These are phyloP conservation scores for Saccharomycopsis crataegensis DNA, from an alignment of 1,139 yeast species.

Conservation along the genomic window DNA sequence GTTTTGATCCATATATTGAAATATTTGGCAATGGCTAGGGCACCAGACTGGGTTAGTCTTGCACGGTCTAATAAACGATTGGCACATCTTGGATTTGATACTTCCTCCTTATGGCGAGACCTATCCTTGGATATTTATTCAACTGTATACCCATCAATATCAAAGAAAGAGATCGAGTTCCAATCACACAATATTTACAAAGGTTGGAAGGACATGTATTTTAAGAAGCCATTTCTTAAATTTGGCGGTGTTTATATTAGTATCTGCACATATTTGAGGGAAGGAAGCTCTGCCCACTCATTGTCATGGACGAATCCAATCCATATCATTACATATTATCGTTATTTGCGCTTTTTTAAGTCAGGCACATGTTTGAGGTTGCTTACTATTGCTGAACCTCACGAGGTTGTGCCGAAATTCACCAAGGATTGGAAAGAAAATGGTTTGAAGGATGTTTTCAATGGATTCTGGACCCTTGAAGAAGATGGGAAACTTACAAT, in stretches of 20 bases:
- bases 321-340: constrained; percentile 77
- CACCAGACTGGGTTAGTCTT: constrained; percentile 63
- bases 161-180: constrained; percentile 11
- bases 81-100: constrained; percentile 14
- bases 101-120: constrained; percentile 13
- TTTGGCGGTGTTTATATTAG: constrained; percentile 81
- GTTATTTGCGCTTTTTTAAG: constrained; percentile 74
- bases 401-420: constrained; percentile 49
- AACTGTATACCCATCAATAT: constrained; percentile 3
- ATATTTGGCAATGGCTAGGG: constrained; percentile 40
- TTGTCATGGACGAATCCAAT: constrained; percentile 59
- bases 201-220: constrained; percentile 28
- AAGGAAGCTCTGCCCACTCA: constrained; percentile 44
- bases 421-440: constrained; percentile 26
- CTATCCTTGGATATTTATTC: constrained; percentile 4
- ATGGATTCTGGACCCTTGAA: constrained; percentile 44
- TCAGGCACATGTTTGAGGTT: constrained; percentile 70
- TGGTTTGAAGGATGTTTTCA: constrained; percentile 14
- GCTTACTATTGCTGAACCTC: constrained; percentile 61
- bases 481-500: constrained; percentile 15
- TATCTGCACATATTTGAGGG: constrained; percentile 74
- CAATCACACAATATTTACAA: constrained; percentile 22
- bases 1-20: constrained; percentile 50
- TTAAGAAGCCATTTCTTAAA: constrained; percentile 60
- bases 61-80: constrained; percentile 48